A percentile compares a stretch with the other conserved stretches of the same genome.
Evolutionary conservation across 176 grass and related monocot genomes (phyloP).

Genomic region (Carex scoparia): DNA sequence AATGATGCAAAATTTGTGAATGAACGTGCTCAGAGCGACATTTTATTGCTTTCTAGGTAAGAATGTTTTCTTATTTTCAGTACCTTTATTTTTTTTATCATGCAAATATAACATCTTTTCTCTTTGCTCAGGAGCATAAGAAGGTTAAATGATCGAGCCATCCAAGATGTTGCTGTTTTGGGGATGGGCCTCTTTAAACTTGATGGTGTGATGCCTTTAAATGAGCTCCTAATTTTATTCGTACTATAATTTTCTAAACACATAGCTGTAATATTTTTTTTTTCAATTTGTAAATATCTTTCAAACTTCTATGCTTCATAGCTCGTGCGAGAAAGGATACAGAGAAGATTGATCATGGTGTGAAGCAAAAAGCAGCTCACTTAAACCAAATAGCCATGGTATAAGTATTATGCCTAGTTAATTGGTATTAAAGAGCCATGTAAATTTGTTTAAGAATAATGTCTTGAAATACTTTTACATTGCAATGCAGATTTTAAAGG

Average conservation of each 20-base stretch:
- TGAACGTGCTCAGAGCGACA: constrained; percentile 89
- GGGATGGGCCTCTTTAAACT: constrained; percentile 80
- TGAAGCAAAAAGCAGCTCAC: constrained; percentile 70
- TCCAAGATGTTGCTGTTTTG: constrained; percentile 85
- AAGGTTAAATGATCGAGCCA: constrained; percentile 82
- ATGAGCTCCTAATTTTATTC: constrained; percentile 2
- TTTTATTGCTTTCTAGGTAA: constrained; percentile 89
- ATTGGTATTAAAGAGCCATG: constrained; percentile 17
- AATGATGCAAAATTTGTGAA: constrained; percentile 99
- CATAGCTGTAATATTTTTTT: not conserved
- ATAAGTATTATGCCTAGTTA: constrained; percentile 27
- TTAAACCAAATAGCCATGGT: constrained; percentile 78
- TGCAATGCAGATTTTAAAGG: constrained; percentile 59
- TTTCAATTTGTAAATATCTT: constrained; percentile 21
- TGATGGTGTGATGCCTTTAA: constrained; percentile 46
- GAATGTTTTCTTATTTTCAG: not conserved
- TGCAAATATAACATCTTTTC: constrained; percentile 17
- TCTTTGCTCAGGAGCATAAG: constrained; percentile 65
- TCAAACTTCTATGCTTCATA: constrained; percentile 32
- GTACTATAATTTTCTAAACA: not conserved
- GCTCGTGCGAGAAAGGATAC: constrained; percentile 86
- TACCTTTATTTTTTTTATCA: constrained; percentile 5
- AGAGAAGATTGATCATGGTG: constrained; percentile 70
- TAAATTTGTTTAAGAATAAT: constrained; percentile 18
- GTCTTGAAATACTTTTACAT: constrained; percentile 13